Evolutionary conservation across 2,329 filamentous ascomycete species (phyloP).

Genomic region (Fusarium brachygibbosum): DNA sequence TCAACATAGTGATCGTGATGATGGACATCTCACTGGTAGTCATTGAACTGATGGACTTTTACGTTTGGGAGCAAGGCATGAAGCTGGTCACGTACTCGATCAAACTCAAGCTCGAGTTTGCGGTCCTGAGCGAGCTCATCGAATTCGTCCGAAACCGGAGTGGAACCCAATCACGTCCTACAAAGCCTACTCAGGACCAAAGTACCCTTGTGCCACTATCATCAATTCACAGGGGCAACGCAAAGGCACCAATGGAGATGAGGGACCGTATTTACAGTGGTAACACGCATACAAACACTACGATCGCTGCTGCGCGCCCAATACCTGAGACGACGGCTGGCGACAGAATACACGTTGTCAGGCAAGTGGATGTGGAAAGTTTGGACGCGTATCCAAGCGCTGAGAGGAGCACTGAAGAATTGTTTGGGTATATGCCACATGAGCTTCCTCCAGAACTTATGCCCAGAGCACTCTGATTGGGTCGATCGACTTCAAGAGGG

Average conservation of each 20-base stretch:
- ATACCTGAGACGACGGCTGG: background rate
- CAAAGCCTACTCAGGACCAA: background rate
- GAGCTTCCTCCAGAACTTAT: background rate
- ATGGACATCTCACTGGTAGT: conserved; percentile 57
- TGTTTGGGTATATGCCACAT: conserved; percentile 4
- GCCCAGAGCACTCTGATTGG: background rate
- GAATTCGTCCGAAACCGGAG: conserved; percentile 50
- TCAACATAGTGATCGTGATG: conserved; percentile 60
- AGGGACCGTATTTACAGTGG: background rate
- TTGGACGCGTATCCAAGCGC: conserved; percentile 4
- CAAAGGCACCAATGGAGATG: background rate
- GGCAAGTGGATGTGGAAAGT: conserved; percentile 34
- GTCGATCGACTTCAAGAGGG: fast-evolving
- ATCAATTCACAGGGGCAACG: background rate
- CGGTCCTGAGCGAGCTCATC: conserved; percentile 54
- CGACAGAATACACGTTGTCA: conserved; percentile 30
- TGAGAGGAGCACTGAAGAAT: conserved; percentile 29
- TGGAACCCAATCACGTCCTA: background rate
- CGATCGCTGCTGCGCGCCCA: conserved; percentile 4
- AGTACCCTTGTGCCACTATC: conserved; percentile 22
- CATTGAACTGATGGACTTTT: conserved; percentile 52
- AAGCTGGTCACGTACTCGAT: conserved; percentile 54
- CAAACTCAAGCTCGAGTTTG: conserved; percentile 56
- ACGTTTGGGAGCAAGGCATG: conserved; percentile 53
- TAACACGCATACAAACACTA: background rate